Conservation (phyloP, 306 rosid genomes). For the Astragalus membranaceus region DNA sequence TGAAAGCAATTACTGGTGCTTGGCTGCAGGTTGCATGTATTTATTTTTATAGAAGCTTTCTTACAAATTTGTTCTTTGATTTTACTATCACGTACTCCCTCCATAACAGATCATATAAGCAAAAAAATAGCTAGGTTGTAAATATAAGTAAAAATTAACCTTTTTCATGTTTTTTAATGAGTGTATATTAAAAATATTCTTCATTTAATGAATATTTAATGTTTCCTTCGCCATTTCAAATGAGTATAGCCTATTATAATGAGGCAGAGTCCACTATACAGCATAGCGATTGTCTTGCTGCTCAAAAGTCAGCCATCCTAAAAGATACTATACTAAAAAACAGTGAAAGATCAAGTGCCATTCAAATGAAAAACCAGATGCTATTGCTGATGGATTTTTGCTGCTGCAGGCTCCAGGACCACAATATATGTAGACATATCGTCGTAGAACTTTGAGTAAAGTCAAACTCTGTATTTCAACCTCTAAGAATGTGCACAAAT, state of each 20-base stretch:
- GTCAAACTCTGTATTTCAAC: background rate
- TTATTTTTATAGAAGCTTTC: too few relatives aligned
- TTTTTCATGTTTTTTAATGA: too few relatives aligned
- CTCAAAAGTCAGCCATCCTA: conserved; percentile 3
- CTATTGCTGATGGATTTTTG: background rate
- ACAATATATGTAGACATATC: background rate
- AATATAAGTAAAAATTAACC: too few relatives aligned
- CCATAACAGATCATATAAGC: too few relatives aligned
- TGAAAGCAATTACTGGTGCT: too few relatives aligned
- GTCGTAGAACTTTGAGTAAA: too few relatives aligned
- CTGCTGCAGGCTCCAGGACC: background rate
- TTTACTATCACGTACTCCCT: too few relatives aligned
- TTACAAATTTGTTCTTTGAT: too few relatives aligned
- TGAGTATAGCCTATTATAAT: background rate
- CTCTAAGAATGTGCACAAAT: background rate
- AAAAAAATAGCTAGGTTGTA: too few relatives aligned
- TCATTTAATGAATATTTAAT: too few relatives aligned
- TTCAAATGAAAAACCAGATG: conserved; percentile 10
- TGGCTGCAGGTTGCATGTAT: too few relatives aligned
- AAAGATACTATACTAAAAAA: background rate
- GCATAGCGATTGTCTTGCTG: background rate
- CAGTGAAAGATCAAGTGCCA: background rate
- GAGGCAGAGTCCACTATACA: background rate
- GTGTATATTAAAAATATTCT: too few relatives aligned
- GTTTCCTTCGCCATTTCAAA: background rate